These are phyloP conservation scores for Mediolabrus comicus DNA, from an alignment of 108 stramenopile species.

Conservation along the genomic window DNA sequence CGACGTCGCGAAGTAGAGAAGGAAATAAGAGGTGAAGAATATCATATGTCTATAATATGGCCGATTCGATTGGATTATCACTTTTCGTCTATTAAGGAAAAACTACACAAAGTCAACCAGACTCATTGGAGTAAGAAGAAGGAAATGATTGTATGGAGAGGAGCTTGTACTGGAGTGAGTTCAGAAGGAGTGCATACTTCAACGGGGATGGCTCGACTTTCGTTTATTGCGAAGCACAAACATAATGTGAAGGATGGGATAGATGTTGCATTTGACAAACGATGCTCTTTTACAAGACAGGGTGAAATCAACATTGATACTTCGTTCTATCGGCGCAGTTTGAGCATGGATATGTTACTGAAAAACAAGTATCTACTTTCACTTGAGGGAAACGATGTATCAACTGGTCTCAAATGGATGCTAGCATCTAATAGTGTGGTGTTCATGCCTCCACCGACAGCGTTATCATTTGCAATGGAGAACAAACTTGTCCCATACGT, in stretches of 20 bases:
- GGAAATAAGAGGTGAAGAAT: neutral
- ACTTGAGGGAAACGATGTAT: slow-evolving; percentile 81
- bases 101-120: neutral
- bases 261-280: neutral
- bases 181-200: neutral
- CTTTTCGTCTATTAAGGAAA: neutral
- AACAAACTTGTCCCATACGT: slow-evolving; percentile 70
- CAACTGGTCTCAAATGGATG: slow-evolving; percentile 77
- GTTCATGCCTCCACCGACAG: slow-evolving; percentile 66
- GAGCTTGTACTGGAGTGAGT: slow-evolving; percentile 1
- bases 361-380: slow-evolving; percentile 53
- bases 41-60: slow-evolving; percentile 6
- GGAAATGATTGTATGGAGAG: slow-evolving; percentile 10
- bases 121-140: slow-evolving; percentile 3
- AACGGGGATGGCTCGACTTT: neutral
- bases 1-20: neutral
- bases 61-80: neutral
- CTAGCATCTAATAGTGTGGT: slow-evolving; percentile 67
- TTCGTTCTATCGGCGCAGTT: neutral
- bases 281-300: neutral
- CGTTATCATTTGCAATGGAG: slow-evolving; percentile 74
- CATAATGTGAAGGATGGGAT: neutral
- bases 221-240: neutral
- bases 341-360: slow-evolving; percentile 9
- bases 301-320: neutral